Conservation (phyloP, 352 stramenopile genomes). For the Thraustochytrium sp. region DNA sequence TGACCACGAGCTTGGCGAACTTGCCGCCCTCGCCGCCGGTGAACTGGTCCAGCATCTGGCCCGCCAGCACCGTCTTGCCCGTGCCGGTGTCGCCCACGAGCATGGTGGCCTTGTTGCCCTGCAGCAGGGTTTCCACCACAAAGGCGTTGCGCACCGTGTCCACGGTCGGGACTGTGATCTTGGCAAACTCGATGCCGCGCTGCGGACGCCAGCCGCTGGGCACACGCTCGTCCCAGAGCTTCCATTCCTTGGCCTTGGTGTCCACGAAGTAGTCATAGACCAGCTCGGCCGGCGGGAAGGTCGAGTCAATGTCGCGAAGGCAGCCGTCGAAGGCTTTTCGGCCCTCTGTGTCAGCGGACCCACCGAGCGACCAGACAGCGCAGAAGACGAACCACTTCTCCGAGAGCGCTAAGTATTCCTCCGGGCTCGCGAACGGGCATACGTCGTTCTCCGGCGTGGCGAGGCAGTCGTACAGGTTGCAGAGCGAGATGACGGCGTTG, state of each 20-base stretch:
- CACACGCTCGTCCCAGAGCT: conserved; percentile 76
- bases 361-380: conserved; percentile 83
- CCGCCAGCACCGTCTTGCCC: conserved; percentile 88
- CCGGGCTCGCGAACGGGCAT: conserved; percentile 49
- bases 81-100: conserved; percentile 88
- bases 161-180: conserved; percentile 90
- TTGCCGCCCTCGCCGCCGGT: conserved; percentile 55
- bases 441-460: conserved; percentile 51
- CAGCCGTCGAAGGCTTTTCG: conserved; percentile 53
- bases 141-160: conserved; percentile 88
- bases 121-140: conserved; percentile 73
- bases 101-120: conserved; percentile 72
- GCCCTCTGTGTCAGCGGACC: conserved; percentile 64
- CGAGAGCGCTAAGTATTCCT: not conserved
- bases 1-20: conserved; percentile 69
- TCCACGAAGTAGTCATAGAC: conserved; percentile 88
- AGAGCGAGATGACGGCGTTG: conserved; percentile 89
- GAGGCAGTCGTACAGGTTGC: conserved; percentile 77
- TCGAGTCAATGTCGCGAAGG: conserved; percentile 47
- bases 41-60: conserved; percentile 79
- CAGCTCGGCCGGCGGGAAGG: conserved; percentile 54
- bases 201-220: conserved; percentile 70
- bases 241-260: conserved; percentile 77
- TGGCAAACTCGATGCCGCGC: conserved; percentile 79
- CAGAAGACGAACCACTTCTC: conserved; percentile 52